Conservation (phyloP, 495 filamentous ascomycete genomes). For the Sabuloglossum arenarium region DNA sequence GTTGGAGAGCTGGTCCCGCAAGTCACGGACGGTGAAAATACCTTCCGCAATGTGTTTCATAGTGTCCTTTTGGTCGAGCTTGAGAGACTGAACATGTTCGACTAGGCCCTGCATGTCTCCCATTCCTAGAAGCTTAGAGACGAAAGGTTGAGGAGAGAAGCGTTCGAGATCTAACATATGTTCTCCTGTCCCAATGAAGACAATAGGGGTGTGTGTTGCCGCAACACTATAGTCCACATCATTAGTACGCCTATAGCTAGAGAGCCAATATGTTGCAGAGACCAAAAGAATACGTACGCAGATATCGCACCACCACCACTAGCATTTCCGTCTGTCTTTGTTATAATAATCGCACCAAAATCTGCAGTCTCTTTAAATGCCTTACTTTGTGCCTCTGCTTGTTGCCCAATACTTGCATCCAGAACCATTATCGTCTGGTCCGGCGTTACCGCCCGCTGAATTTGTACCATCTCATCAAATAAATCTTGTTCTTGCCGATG, state of each 20-base stretch:
- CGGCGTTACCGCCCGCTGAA: constrained; percentile 73
- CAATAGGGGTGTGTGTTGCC: constrained; percentile 88
- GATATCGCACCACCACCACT: constrained; percentile 92
- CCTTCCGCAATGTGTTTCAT: constrained; percentile 97
- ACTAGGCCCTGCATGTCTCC: constrained; percentile 89
- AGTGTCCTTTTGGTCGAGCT: constrained; percentile 92
- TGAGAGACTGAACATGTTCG: constrained; percentile 93
- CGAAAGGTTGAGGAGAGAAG: constrained; percentile 78
- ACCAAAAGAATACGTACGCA: constrained; percentile 22
- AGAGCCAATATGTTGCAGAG: not conserved
- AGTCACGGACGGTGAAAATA: constrained; percentile 85
- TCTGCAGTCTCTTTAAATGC: constrained; percentile 96
- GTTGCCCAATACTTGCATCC: constrained; percentile 88
- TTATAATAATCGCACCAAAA: constrained; percentile 97
- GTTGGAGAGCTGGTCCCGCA: constrained; percentile 85
- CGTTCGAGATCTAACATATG: constrained; percentile 89
- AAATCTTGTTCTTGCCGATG: constrained; percentile 88
- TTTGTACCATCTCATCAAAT: constrained; percentile 96
- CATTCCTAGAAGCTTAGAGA: constrained; percentile 87
- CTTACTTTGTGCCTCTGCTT: constrained; percentile 80
- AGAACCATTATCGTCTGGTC: constrained; percentile 98
- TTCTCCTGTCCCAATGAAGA: constrained; percentile 93
- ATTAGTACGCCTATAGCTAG: not conserved
- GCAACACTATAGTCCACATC: constrained; percentile 33
- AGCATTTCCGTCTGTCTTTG: constrained; percentile 92